Base-by-base conservation (phyloP, 345 rosid species). In the Erodium maritimum region DNA sequence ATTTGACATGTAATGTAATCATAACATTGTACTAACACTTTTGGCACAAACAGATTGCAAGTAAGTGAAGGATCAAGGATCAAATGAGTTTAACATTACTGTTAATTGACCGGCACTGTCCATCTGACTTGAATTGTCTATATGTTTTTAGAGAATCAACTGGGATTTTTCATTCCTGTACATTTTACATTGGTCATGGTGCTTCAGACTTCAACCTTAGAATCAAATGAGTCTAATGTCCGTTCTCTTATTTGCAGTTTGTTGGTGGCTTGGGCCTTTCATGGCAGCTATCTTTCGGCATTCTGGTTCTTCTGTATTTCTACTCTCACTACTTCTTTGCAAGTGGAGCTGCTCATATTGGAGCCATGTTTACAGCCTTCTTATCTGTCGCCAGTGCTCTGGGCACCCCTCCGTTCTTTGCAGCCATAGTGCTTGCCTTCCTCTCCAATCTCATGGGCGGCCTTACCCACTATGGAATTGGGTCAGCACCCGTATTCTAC, bases 251-350 rank as follows among this genome's bases (percentile, higher is more conserved):
- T 63, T n/a, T 71, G 67, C 91, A 94, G 99, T 75, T 94, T 52
- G 97, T 94, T 48, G 99, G 99, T 60, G 99, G 97, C 71, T 70
- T 94, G 56, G 99, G 99, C 63, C 85, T 94, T 64, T 80, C 97
- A 29, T 94, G 99, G 99, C 99, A 90, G 72, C 69, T 78, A 19
- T 94, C 99, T 21, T 94, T 85, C 19, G 95, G 97, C 69, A 90
- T 94, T 71, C 77, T 94, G 67, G 89, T 90, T 78, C 87, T 90
- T 69, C 90, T 94, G 65, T 94, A 94, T 65, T 94, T 94, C 93
- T 94, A 94, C 87, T 81, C 99, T 24, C 99, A 90, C 79, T 94
- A 94, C 88, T 90, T 94, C 83, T 94, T 94, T 57, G 96, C 97
- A 13, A 90, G 99, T 69, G 97, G 97, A 70, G 99, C 97, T 0